Base-by-base conservation (phyloP, 169 alveolate species). In the Eimeria necatrix region DNA sequence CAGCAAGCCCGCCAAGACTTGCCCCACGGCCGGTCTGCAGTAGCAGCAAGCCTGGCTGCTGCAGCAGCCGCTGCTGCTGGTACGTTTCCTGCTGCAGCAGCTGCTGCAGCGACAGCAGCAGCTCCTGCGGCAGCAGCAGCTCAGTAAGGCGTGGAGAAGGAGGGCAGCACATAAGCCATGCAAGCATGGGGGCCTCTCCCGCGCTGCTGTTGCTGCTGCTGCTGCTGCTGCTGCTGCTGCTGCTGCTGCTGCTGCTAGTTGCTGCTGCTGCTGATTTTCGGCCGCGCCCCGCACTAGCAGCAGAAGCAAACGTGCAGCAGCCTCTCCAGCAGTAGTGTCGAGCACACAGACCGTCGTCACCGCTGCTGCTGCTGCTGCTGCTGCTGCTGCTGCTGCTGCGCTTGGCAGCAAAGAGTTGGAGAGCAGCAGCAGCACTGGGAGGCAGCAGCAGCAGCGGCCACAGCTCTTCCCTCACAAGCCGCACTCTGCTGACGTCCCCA, bases 81-180 rank as follows among this genome's bases (percentile, higher is more conserved):
- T 22, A 10, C 26, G 18, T 76, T 61, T 76, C 87, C 87, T 76
- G 87, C 87, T 76, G 87, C 87, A 76, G 87, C 87, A 76, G 61
- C 26, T 76, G 87, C 87, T 48, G 68, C 87, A 76, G 32, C 87
- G 87, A 76, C 87, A 22, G 87, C 87, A 76, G 64, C 87, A 76
- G 87, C 87, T 76, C 87, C 24, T 22, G 7, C 7, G 87, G 87
- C 64, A 76, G 87, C 64, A 76, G 87, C 87, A 76, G 14, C 24
- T 32, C 87, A 8, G n/a, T 20, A 10, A 76, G 59, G 10, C 64
- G 64, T 10, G 61, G 87, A 26, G 59, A 5, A 5, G 87, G 87
- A 8, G 87, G 87, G 87, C 87, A 76, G 64, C 87, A 76, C 87
- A 76, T 7, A 49, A 76, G 64, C 87, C 87, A 76, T 4, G 61